Base-by-base conservation (phyloP, 768 basidiomycete genomes). In the Naganishia randhawae region DNA sequence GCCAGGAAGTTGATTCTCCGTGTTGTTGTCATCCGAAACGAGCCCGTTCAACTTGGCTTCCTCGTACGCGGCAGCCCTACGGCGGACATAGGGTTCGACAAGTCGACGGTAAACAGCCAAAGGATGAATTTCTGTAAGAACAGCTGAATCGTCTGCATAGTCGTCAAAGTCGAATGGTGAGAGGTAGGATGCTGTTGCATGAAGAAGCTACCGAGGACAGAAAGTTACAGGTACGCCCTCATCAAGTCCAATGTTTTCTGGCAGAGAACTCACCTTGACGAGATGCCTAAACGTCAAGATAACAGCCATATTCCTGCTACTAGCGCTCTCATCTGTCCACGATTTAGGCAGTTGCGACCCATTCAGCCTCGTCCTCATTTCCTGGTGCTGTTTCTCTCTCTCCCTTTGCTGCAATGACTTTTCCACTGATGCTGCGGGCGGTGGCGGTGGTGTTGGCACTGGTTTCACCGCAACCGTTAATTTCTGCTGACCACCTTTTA, bases 231-330 rank as follows among this genome's bases (percentile, higher is more conserved):
- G 17, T n/a, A n/a, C n/a, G n/a, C n/a, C n/a, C n/a, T n/a, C n/a
- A n/a, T n/a, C n/a, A n/a, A n/a, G n/a, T n/a, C n/a, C n/a, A n/a
- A n/a, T n/a, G n/a, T 22, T 9, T 33, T 22, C 32, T 45, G 37
- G 29, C 42, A 13, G n/a, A 22, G 17, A 13, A 72, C 78, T 71
- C 53, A 78, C 78, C 73, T 77, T 77, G 64, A 80, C 74, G 50
- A 80, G 75, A 73, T 80, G 76, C 41, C 78, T 61, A 61, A 76
- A 80, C 13, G 78, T 78, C 68, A 80, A 55, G 32, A 76, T 73
- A 27, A 78, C 73, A 11, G 78, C 78, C 68, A 73, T 78, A 71
- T 80, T 80, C 70, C 78, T 61, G 35, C 67, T 69, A 52, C 64
- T 64, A 1, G 77, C 71, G 27, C 74, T 73, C 67, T 75, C 77